phyloP scores from a whole-genome alignment of 345 rosid species.

The Bruguiera gymnorhiza region DNA sequence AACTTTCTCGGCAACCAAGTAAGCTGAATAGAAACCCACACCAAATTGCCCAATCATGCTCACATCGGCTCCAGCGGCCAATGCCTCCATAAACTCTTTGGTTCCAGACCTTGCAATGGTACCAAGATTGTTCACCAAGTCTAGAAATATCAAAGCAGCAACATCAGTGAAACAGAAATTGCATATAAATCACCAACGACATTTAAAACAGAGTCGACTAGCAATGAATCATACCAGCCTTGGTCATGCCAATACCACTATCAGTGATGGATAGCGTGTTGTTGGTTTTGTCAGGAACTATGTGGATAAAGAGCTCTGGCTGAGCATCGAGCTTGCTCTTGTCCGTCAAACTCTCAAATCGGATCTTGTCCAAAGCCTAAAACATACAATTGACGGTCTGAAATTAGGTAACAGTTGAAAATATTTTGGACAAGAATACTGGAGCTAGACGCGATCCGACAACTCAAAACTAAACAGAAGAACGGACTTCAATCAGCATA shows the following conservation, averaged over 20 bases:
- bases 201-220: background rate
- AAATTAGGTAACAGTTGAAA: too few relatives aligned
- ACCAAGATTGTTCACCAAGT: slow-evolving; percentile 86
- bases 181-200: background rate
- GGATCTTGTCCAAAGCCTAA: slow-evolving; percentile 85
- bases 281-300: slow-evolving; percentile 75
- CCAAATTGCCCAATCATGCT: slow-evolving; percentile 91
- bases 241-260: slow-evolving; percentile 87
- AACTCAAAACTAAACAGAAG: background rate
- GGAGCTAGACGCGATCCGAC: too few relatives aligned
- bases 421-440: too few relatives aligned
- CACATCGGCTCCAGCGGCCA: slow-evolving; percentile 86
- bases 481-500: too few relatives aligned
- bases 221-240: slow-evolving; percentile 44
- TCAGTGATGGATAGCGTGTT: slow-evolving; percentile 61
- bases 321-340: slow-evolving; percentile 85
- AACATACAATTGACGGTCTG: background rate
- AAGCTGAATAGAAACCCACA: slow-evolving; percentile 83
- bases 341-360: slow-evolving; percentile 84
- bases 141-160: slow-evolving; percentile 22
- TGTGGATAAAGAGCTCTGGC: slow-evolving; percentile 79
- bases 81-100: slow-evolving; percentile 85
- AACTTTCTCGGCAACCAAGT: slow-evolving; percentile 80
- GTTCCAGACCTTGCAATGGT: slow-evolving; percentile 90
- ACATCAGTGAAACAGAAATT: background rate